Conservation (phyloP, 1,284 basidiomycete genomes). For the Earliella scabrosa region DNA sequence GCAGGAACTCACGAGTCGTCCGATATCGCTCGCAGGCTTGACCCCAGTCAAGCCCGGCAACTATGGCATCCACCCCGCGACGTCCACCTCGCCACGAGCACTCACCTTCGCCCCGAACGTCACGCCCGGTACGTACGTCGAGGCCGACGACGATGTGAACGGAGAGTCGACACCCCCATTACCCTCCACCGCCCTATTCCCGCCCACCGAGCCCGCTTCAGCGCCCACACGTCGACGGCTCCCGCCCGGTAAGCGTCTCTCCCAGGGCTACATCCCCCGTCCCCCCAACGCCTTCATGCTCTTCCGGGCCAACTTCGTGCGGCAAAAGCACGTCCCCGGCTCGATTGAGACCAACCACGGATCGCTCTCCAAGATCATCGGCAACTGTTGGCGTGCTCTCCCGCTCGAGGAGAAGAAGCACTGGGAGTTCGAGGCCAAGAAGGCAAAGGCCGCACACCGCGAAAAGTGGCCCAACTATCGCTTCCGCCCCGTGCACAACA, state of each 20-base stretch:
- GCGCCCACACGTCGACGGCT: conserved; percentile 44
- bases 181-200: conserved; percentile 39
- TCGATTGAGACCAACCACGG: conserved; percentile 85
- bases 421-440: conserved; percentile 69
- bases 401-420: conserved; percentile 67
- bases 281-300: conserved; percentile 95
- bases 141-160: conserved; percentile 43
- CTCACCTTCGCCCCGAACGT: conserved; percentile 77
- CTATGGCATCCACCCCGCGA: conserved; percentile 53
- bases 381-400: conserved; percentile 70
- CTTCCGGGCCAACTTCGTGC: conserved; percentile 88
- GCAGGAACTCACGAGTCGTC: neutral
- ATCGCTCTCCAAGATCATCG: conserved; percentile 75
- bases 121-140: conserved; percentile 64
- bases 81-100: conserved; percentile 47
- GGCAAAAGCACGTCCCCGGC: conserved; percentile 80
- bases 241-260: conserved; percentile 61
- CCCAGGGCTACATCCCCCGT: conserved; percentile 78
- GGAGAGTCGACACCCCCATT: conserved; percentile 27
- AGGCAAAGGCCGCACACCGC: conserved; percentile 70
- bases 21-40: conserved; percentile 36
- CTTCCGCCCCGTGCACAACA: conserved; percentile 72
- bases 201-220: conserved; percentile 32
- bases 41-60: conserved; percentile 55
- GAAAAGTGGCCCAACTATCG: conserved; percentile 69